phyloP scores from a whole-genome alignment of 2,329 filamentous ascomycete genomes.

The Paecilomyces sp. region DNA sequence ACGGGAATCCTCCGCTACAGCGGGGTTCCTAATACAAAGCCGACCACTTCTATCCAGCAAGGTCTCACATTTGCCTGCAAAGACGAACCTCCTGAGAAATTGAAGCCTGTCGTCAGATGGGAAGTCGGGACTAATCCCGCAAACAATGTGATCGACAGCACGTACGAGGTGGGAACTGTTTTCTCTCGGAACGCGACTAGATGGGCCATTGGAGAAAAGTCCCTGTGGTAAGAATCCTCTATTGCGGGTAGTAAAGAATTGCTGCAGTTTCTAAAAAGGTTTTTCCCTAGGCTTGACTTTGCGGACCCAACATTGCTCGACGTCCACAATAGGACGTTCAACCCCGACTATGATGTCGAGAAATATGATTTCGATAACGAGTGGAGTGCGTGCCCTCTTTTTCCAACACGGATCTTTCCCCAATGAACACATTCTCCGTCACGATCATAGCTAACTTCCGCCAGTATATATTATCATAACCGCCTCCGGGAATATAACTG shows the following conservation, averaged over 20 bases:
- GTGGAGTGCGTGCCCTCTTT: background rate
- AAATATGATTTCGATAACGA: constrained; percentile 7
- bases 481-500: background rate
- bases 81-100: constrained; percentile 17
- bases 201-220: constrained; percentile 17
- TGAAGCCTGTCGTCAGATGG: constrained; percentile 20
- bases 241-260: background rate
- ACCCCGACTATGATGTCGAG: constrained; percentile 13
- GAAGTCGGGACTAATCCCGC: constrained; percentile 10
- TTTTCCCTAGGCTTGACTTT: constrained; percentile 11
- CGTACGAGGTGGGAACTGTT: constrained; percentile 13
- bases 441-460: background rate
- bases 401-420: background rate
- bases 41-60: background rate
- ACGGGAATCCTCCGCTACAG: constrained; percentile 2
- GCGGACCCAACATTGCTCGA: constrained; percentile 18
- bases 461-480: constrained; percentile 1
- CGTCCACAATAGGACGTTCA: constrained; percentile 12
- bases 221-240: constrained; percentile 11
- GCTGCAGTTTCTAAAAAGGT: background rate
- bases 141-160: constrained; percentile 11
- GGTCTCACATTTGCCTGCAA: constrained; percentile 10
- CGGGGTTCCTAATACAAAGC: background rate
- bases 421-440: background rate
- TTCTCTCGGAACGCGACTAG: constrained; percentile 6